phyloP scores from a whole-genome alignment of 805 yeast species.

The Saccharomycopsis sp. region DNA sequence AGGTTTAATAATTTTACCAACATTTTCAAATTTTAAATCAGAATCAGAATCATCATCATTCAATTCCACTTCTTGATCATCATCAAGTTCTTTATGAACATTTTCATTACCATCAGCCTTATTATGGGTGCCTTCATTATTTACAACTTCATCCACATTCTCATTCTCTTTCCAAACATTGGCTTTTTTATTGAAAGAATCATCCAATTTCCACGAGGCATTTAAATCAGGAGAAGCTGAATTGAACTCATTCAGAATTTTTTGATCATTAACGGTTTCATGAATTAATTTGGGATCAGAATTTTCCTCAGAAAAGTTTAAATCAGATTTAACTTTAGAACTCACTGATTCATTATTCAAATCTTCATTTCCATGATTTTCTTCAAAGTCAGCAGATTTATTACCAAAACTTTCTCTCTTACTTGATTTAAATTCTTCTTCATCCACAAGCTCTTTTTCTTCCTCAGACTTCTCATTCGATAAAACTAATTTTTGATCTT shows the following conservation, averaged over 20 bases:
- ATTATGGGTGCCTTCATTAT: background rate
- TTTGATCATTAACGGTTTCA: background rate
- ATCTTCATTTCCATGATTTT: background rate
- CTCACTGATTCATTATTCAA: background rate
- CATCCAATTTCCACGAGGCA: background rate
- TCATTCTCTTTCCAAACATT: background rate
- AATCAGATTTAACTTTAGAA: background rate
- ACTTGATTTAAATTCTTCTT: background rate
- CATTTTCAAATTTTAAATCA: background rate
- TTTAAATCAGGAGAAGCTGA: too few species aligned
- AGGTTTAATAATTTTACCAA: too few species aligned
- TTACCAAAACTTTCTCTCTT: background rate
- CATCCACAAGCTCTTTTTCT: background rate
- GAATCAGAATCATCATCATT: background rate
- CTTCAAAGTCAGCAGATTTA: background rate
- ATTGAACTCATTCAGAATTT: too few species aligned
- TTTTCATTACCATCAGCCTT: background rate
- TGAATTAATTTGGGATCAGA: background rate
- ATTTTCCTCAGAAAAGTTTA: background rate
- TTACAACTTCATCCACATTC: background rate
- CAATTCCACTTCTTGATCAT: background rate
- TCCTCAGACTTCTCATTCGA: background rate
- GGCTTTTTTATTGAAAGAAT: background rate
- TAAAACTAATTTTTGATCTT: too few species aligned
- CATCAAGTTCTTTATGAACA: background rate